Base-by-base conservation (phyloP, 75 land plant species). In the Pinus taeda region DNA sequence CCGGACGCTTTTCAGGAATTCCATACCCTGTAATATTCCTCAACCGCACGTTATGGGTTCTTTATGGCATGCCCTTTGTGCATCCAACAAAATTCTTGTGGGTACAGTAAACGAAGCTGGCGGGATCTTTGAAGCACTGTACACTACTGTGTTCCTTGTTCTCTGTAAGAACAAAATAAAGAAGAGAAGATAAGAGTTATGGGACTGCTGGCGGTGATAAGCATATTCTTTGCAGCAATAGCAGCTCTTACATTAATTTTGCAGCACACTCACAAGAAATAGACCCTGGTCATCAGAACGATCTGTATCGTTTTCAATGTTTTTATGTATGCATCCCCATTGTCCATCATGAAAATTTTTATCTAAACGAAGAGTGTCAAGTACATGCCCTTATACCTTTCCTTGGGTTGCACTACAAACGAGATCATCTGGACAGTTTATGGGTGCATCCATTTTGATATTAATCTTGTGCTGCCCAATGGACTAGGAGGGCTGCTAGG, bases 1-100 rank as follows among this genome's bases (percentile, higher is more conserved):
- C 91, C 65, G 86, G 85, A 78, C 85, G 87, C 30, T 94, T 80
- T 87, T 90, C 92, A 36, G 74, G 86, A 17, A 59, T 76, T 12
- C 93, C 94, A 39, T 94, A 94, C 75, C 80, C 88, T 6, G 83
- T 88, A 6, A 94, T 90, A 12, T 77, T 91, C 5, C 70, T 90
- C 53, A 94, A 91, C 76, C 91, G 97, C 84, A 76, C 87, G 86
- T 62, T 91, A 4, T 94, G 97, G 26, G 26, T 26, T 26, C 26
- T 26, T 26, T 26, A 26, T 26, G 26, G 26, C 26, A 26, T 26
- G 26, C 26, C 26, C 26, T 26, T 26, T 26, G 26, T 26, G 26
- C 26, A 26, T 26, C 26, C 26, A 26, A 26, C 26, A 26, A 26
- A 26, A 26, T 26, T 26, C 26, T 26, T 26, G 26, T 26, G 26